These are phyloP conservation scores for Rhizopus arrhizus DNA, from an alignment of 371 early-diverging fungal species.

Conservation along the genomic window DNA sequence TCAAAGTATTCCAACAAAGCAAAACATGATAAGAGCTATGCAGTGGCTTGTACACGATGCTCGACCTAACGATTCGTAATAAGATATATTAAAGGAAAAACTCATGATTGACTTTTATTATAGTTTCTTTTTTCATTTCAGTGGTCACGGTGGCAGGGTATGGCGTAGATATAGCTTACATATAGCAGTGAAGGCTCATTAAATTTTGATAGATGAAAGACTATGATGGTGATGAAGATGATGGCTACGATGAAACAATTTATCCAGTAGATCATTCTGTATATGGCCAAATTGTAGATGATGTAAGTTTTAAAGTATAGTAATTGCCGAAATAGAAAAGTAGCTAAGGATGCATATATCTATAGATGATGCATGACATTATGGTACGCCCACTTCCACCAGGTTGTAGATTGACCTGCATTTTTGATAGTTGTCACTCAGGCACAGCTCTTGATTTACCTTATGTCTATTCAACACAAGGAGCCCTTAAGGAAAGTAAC, in stretches of 20 bases:
- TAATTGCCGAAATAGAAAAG: background rate
- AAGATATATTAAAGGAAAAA: background rate
- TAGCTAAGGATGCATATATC: background rate
- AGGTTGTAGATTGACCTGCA: constrained; percentile 80
- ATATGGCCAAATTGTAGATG: constrained; percentile 88
- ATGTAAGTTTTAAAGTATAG: constrained; percentile 45
- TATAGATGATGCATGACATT: constrained; percentile 69
- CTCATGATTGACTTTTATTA: background rate
- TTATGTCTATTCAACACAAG: constrained; percentile 76
- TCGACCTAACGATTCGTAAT: constrained; percentile 74
- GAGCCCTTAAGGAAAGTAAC: constrained; percentile 60
- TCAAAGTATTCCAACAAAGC: constrained; percentile 69
- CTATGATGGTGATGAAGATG: constrained; percentile 79
- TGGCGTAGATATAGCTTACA: background rate
- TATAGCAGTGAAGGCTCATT: background rate
- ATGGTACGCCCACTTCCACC: constrained; percentile 84
- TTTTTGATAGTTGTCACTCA: constrained; percentile 87
- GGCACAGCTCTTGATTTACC: constrained; percentile 91
- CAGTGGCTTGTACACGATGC: constrained; percentile 85
- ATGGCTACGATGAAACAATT: constrained; percentile 62
- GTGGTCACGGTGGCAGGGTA: constrained; percentile 83
- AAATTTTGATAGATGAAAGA: constrained; percentile 40
- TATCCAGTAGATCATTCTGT: constrained; percentile 79
- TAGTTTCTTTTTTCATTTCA: constrained; percentile 82
- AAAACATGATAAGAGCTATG: constrained; percentile 84